Percentiles rank a stretch among this genome's conserved stretches.
These are phyloP conservation scores for Rhodomyrtus psidioides DNA, from an alignment of 441 rosid species.

Conservation along the genomic window DNA sequence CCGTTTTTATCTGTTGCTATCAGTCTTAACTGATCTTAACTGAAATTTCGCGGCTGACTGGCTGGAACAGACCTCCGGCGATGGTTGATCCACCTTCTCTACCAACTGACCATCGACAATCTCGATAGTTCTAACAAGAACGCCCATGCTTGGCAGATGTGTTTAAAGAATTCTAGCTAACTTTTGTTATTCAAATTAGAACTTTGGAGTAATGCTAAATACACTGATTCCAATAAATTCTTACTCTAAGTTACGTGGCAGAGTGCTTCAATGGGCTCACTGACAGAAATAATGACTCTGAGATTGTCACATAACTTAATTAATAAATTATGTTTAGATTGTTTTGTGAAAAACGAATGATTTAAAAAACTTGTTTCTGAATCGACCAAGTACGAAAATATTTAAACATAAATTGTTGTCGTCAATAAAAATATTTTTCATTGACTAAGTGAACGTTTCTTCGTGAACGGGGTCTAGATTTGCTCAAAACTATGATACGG, in stretches of 20 bases:
- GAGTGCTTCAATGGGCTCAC: neutral
- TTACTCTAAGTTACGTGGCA: neutral
- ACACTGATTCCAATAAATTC: neutral
- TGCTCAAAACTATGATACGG: neutral
- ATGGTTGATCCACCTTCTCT: neutral
- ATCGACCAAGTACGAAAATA: neutral
- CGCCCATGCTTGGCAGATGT: neutral
- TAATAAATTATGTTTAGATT: no score
- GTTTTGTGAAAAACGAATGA: neutral
- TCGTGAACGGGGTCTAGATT: rapidly evolving
- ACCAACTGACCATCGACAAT: neutral
- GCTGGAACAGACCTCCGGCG: neutral
- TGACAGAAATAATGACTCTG: no score
- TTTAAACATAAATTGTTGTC: neutral
- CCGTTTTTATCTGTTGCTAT: neutral
- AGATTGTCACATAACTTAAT: no score
- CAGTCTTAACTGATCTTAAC: no score
- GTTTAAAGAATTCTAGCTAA: neutral
- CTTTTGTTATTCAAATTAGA: neutral
- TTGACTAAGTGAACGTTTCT: neutral
- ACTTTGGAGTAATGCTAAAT: neutral
- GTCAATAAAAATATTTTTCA: neutral
- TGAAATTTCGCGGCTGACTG: neutral
- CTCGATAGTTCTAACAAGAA: neutral
- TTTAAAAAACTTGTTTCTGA: neutral